These are phyloP conservation scores for Diaporthe sp. DNA, from an alignment of 2,329 filamentous ascomycete genomes.

Conservation along the genomic window DNA sequence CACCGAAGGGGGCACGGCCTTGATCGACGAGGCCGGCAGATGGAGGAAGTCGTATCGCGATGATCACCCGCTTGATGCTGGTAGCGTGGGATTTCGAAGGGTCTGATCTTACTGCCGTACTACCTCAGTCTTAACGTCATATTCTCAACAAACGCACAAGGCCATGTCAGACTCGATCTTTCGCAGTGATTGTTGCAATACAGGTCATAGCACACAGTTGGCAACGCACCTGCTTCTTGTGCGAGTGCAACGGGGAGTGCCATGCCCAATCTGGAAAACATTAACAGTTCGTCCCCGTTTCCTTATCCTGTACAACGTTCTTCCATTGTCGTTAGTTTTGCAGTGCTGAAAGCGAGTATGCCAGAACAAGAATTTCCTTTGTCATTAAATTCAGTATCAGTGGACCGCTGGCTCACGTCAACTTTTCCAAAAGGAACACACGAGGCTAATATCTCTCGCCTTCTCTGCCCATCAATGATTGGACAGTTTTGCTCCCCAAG, in stretches of 20 bases:
- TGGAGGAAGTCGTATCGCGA: background rate
- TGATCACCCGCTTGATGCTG: background rate
- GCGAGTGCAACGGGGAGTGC: background rate
- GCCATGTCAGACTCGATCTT: background rate
- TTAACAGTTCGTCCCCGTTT: background rate
- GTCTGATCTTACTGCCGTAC: background rate
- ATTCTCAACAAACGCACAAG: no score
- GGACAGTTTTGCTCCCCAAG: background rate
- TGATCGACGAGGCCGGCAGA: background rate
- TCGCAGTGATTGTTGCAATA: no score
- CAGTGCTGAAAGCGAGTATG: background rate
- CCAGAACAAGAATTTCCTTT: background rate
- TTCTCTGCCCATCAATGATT: background rate
- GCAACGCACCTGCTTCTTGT: background rate
- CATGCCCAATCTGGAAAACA: background rate
- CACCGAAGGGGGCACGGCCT: background rate
- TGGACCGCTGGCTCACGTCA: no score
- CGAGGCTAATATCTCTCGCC: background rate
- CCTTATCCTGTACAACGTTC: background rate
- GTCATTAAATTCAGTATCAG: background rate
- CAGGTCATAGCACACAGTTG: background rate
- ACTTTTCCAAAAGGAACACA: background rate
- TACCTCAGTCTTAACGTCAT: conserved; percentile 12
- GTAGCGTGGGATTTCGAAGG: background rate
- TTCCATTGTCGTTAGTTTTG: background rate